Evolutionary conservation across 257 asterid genomes (phyloP).

Genomic region (Nicotiana noctiflora): DNA sequence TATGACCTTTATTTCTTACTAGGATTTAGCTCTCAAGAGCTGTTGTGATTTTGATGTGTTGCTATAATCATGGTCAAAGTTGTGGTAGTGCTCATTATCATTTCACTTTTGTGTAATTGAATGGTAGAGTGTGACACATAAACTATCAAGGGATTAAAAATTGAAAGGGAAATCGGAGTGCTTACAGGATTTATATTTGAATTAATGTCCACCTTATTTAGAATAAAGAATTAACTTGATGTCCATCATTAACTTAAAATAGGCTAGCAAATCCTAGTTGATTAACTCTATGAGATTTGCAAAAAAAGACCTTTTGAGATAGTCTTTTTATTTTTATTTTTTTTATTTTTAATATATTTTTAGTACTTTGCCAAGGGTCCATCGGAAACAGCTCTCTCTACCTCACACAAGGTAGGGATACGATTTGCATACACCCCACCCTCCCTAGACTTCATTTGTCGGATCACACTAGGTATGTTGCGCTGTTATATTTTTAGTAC

Average conservation of each 20-base stretch:
- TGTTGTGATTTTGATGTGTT: neutral
- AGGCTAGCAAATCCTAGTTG: neutral
- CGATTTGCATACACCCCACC: too few species aligned
- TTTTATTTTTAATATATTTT: too few species aligned
- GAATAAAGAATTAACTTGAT: neutral
- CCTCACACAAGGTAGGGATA: too few species aligned
- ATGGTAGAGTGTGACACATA: neutral
- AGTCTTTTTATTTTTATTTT: neutral
- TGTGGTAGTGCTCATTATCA: neutral
- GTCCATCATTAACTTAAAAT: neutral
- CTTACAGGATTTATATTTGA: neutral
- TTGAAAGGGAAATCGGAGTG: neutral
- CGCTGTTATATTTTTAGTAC: neutral
- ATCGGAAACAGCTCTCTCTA: too few species aligned
- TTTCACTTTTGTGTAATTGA: neutral
- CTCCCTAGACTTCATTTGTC: too few species aligned
- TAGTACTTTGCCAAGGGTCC: too few species aligned
- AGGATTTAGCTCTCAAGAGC: neutral
- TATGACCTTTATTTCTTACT: neutral
- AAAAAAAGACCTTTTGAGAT: neutral
- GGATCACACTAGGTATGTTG: too few species aligned
- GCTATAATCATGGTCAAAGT: neutral
- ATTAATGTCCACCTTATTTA: neutral
- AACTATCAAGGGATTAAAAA: neutral
- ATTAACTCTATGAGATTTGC: neutral